Conservation (phyloP, 2,329 filamentous ascomycete species). For the Aspergillaceae sp. region DNA sequence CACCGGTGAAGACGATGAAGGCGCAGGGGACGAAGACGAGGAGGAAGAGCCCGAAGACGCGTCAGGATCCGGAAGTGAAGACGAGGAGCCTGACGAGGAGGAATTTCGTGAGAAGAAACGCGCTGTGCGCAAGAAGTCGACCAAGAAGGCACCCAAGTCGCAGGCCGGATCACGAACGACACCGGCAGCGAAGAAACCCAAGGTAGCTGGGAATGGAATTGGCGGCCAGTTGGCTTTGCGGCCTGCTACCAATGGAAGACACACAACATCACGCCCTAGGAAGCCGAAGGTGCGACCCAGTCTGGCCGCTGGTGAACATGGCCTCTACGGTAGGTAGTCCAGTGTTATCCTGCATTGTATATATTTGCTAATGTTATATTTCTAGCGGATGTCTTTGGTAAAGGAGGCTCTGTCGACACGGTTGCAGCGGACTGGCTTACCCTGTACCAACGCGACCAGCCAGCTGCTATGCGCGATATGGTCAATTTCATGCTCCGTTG, state of each 20-base stretch:
- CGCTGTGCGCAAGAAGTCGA: slow-evolving; percentile 23
- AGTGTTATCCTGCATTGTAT: not conserved
- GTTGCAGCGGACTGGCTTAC: slow-evolving; percentile 51
- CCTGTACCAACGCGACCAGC: slow-evolving; percentile 48
- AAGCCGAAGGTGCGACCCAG: slow-evolving; percentile 46
- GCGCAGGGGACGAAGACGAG: slow-evolving; percentile 18
- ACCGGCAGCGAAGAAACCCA: slow-evolving; percentile 43
- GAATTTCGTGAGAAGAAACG: slow-evolving; percentile 39
- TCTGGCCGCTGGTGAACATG: slow-evolving; percentile 45
- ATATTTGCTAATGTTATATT: slow-evolving; percentile 15
- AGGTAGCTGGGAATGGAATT: slow-evolving; percentile 43
- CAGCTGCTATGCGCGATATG: slow-evolving; percentile 48
- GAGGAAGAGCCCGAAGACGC: slow-evolving; percentile 23
- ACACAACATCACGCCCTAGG: slow-evolving; percentile 38
- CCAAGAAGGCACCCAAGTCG: slow-evolving; percentile 33
- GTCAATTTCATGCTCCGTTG: slow-evolving; percentile 57
- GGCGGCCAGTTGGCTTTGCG: slow-evolving; percentile 47
- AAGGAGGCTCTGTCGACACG: slow-evolving; percentile 46
- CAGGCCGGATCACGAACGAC: slow-evolving; percentile 20
- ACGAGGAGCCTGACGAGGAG: slow-evolving; percentile 41
- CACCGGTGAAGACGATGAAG: slow-evolving; percentile 29
- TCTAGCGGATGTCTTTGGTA: slow-evolving; percentile 52
- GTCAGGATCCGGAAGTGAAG: slow-evolving; percentile 32
- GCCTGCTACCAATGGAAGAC: slow-evolving; percentile 39
- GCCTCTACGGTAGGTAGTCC: slow-evolving; percentile 46